Evolutionary conservation across 1,139 yeast species (phyloP), one percentile per base, ranked within the genome.

Genomic region (Ashbya aceris): DNA sequence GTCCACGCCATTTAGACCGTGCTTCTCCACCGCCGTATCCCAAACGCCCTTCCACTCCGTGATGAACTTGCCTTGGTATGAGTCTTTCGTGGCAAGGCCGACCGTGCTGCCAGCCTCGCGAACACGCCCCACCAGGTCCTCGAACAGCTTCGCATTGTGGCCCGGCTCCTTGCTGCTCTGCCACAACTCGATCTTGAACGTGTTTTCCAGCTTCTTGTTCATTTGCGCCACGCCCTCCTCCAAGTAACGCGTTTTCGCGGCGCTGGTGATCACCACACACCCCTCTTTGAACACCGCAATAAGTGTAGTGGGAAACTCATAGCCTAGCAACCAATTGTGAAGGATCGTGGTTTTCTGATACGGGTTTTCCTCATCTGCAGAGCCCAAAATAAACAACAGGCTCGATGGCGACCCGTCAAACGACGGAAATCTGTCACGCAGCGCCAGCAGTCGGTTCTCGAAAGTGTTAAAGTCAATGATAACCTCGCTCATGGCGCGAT

Each of bases 311-410:
- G 95, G 94, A 58, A 91, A 89, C 60, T 93, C 97, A 60, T 89
- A 91, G 6, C 97, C 96, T 45, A 91, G 68, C 45, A 91, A 69
- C 97, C 97, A 91, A 40, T 83, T 83, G 61, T 89, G 97, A 39
- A 89, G 65, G 39, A 84, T 83, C 0, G 95, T 81, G 9, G 95
- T 82, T 64, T 86, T 86, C 59, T 84, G 86, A 64, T 86, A 89
- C 36, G 96, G 94, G 60, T 87, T 84, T 49, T 83, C 91, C 45
- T 84, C 93, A 56, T 84, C 87, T 34, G 83, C 70, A 8, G 91
- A 84, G 8, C 96, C 96, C 40, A 83, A 81, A 9, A 84, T 75
- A 37, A 83, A 74, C 46, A 85, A 64, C 27, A 85, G 58, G 14
- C 83, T 74, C 30, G 75, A 68, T 39, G 65, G 49, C 71, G 76